Base-by-base conservation (phyloP, 495 filamentous ascomycete genomes). In the Astrothelium subdiscretum region DNA sequence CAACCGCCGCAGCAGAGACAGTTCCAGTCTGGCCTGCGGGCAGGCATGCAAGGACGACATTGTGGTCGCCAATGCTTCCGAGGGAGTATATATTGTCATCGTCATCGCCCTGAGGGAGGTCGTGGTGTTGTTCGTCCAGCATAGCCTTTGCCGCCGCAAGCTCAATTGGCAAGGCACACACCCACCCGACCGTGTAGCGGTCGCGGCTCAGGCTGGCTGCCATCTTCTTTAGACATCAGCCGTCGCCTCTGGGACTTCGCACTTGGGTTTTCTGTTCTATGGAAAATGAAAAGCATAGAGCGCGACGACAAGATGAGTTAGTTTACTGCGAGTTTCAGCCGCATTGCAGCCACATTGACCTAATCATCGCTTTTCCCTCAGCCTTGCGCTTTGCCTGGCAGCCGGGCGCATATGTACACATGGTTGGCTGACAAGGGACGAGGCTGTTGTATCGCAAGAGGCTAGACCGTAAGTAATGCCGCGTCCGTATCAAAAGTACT, bases 131-230 rank as follows among this genome's bases (percentile, higher is more conserved):
- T 63, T 78, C 74, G 62, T 85, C 80, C 1, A 84, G 74, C 67
- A 80, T 76, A n/a, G 69, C 70, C 31, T 48, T 44, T 2, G 76
- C 80, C 0, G 80, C 80, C n/a, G 75, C 70, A 3, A 66, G 59
- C 65, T 83, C 80, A 18, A 67, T 64, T 8, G 66, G 59, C 3
- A 83, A 65, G 1, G 79, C 76, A 63, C 75, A 80, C 32, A 83
- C 76, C 77, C 77, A 81, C 32, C 76, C 80, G 12, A 84, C 72
- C 2, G 71, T 76, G 63, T 81, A 84, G 13, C 32, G 32, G 5
- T 13, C 32, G 32, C 32, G 32, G 5, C 32, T 38, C 13, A 38
- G 32, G 32, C 13, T 5, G 32, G 32, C 32, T 13, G 32, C 32
- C 32, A 38, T 38, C 32, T 38, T 5, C 32, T 13, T 38, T 38